Evolutionary conservation across 2,329 filamentous ascomycete species (phyloP).

Genomic region (Alternaria brassicae): DNA sequence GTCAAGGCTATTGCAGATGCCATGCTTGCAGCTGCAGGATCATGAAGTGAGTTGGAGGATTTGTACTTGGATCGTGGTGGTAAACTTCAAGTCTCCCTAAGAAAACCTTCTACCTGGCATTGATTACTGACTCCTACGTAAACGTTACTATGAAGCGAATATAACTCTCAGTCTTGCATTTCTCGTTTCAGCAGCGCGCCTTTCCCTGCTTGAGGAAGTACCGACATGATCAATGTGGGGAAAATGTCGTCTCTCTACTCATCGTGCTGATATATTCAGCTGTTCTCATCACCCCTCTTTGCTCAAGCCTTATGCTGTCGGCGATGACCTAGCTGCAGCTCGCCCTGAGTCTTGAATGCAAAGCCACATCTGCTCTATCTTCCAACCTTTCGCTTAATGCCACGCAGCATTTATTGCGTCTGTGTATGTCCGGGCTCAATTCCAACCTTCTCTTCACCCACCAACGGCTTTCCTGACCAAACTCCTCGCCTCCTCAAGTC

Average conservation of each 20-base stretch:
- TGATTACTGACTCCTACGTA: not conserved
- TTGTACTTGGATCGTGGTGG: slow-evolving; percentile 9
- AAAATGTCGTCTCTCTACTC: not conserved
- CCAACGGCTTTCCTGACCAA: slow-evolving; percentile 53
- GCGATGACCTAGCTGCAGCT: not conserved
- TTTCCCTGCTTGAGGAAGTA: not conserved
- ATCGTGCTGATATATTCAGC: not conserved
- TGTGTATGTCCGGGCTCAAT: not conserved
- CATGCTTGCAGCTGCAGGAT: slow-evolving; percentile 13
- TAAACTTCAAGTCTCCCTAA: slow-evolving; percentile 7
- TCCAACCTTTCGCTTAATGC: not conserved
- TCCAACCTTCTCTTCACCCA: slow-evolving; percentile 21
- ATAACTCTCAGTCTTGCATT: not conserved
- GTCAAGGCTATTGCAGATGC: slow-evolving; percentile 27
- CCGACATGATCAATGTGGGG: not conserved
- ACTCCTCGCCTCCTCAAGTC: slow-evolving; percentile 58
- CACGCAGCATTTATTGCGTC: not conserved
- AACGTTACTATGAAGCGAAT: not conserved
- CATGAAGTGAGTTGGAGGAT: slow-evolving; percentile 9
- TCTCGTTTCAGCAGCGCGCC: not conserved
- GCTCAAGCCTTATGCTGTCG: not conserved
- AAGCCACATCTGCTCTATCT: not conserved
- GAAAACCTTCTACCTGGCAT: not conserved
- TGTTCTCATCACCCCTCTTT: not conserved
- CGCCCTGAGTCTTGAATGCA: not conserved